These are phyloP conservation scores for Rhododendron vialii DNA, from an alignment of 148 eudicot species.

Conservation along the genomic window DNA sequence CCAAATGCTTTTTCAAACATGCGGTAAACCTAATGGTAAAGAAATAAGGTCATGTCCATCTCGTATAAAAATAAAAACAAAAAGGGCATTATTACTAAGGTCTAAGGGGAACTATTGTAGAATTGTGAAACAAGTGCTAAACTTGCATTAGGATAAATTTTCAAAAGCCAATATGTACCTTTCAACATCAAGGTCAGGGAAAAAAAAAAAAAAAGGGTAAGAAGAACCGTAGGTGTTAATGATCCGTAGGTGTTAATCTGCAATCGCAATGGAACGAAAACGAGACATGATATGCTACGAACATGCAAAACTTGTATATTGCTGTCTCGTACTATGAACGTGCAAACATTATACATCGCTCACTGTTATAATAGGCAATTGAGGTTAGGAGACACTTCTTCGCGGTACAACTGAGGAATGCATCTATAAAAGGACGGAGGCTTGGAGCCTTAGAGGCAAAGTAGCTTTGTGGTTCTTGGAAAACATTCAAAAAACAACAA, in stretches of 20 bases:
- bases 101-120: background rate
- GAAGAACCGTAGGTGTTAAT: background rate
- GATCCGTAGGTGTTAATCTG: background rate
- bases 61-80: background rate
- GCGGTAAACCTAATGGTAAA: background rate
- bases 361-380: background rate
- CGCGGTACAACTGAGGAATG: background rate
- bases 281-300: background rate
- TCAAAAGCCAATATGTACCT: background rate
- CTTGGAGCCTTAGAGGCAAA: background rate
- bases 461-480: background rate
- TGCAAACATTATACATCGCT: background rate
- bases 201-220: background rate
- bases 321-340: background rate
- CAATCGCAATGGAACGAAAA: background rate
- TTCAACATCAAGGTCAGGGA: background rate
- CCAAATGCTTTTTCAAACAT: background rate
- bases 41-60: background rate
- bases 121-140: background rate
- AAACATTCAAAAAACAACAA: background rate
- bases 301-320: background rate
- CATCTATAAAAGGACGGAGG: slow-evolving; percentile 4
- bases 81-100: background rate
- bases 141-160: background rate
- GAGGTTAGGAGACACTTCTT: background rate